Evolutionary conservation across 164 flowering plant species (phyloP).

Genomic region (Berberis thunbergii): DNA sequence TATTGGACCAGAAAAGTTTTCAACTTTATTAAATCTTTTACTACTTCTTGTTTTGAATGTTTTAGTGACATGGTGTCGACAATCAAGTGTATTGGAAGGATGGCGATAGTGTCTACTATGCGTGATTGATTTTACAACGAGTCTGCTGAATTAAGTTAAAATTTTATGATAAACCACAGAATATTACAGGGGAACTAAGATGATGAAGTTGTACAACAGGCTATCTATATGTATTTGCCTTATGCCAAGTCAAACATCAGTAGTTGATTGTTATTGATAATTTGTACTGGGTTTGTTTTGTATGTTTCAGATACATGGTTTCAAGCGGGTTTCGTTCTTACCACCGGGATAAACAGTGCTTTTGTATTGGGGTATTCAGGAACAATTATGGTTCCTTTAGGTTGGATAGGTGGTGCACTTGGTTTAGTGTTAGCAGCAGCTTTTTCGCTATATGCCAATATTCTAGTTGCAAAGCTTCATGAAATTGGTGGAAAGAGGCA

Average conservation of each 20-base stretch:
- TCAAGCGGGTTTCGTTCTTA: slow-evolving; percentile 80
- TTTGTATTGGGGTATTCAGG: slow-evolving; percentile 87
- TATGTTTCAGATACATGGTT: slow-evolving; percentile 75
- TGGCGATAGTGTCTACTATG: no score
- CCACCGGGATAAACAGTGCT: slow-evolving; percentile 90
- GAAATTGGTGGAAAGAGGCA: slow-evolving; percentile 84
- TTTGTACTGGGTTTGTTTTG: slow-evolving; percentile 1
- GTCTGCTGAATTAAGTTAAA: no score
- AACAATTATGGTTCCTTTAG: slow-evolving; percentile 80
- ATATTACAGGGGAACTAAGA: no score
- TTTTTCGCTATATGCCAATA: slow-evolving; percentile 68
- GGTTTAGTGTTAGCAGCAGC: slow-evolving; percentile 61
- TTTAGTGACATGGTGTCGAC: no score
- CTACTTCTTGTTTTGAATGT: no score
- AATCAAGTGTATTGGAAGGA: no score
- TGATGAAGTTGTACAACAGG: no score
- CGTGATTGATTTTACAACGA: no score
- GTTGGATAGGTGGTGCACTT: slow-evolving; percentile 66
- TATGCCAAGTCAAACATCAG: not conserved
- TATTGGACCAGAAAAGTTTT: no score
- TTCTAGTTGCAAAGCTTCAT: slow-evolving; percentile 78
- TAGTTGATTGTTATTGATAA: not conserved
- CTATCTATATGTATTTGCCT: not conserved
- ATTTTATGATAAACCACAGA: no score
- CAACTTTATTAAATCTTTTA: no score